Base-by-base conservation (phyloP, 164 flowering plant species). In the Akebia trifoliata region DNA sequence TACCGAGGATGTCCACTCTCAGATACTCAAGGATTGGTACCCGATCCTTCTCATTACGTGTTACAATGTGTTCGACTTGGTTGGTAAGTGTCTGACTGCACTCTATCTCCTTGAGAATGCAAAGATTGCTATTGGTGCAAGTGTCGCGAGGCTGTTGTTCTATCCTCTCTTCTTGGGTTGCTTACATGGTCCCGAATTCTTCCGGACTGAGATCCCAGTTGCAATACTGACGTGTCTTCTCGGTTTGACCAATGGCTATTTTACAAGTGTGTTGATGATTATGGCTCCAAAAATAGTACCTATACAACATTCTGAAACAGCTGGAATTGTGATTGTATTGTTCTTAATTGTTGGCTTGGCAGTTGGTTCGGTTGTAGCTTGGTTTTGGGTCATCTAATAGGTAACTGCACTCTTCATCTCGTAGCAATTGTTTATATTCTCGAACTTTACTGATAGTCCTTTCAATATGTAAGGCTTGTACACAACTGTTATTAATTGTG, bases 1-100 rank as follows among this genome's bases (percentile, higher is more conserved):
- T n/a, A 87, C 95, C 0, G 99, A 88, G 56, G 97, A 94, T 69
- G 96, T 94, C 35, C 91, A 83, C 65, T 94, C 99, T 0, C 66
- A 53, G 26, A 12, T 71, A 36, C 83, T 94, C 35, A 78, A 79
- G 58, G 97, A 94, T 63, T 90, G 99, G 99, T 90, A 90, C 29
- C 68, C 95, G 0, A 79, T 94, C 63, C 63, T 94, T 54, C 87
- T 90, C 56, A 84, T 94, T 46, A 59, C 93, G 6, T 68, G 78
- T 56, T 94, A 82, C 76, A 90, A 94, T 46, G 77, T 94, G 42
- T 94, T 90, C 71, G 99, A 94, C 68, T 71, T 94, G 54, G 72
- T 94, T 30, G 99, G 99, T 42, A 94, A 90, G 71, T 71, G 75
- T 12, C 50, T 94, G 72, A 83, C 97, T 32, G 79, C 95, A 2